phyloP scores from a whole-genome alignment of 2,329 filamentous ascomycete species.

The Ceratocystis cacaofunesta region DNA sequence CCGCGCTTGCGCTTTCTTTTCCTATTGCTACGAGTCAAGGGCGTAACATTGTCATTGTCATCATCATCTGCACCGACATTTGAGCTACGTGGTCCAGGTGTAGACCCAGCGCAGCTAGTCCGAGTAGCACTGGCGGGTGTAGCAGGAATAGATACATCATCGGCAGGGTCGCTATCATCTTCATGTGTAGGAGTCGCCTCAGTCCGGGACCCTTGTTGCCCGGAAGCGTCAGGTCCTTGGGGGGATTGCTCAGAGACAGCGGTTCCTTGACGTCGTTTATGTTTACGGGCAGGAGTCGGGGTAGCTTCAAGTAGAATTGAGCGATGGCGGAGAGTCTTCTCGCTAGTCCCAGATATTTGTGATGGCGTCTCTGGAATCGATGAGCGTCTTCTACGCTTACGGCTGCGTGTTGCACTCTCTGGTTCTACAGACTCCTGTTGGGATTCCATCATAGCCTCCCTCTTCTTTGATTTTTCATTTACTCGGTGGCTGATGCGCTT shows the following conservation, averaged over 20 bases:
- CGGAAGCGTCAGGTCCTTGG: neutral
- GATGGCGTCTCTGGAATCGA: neutral
- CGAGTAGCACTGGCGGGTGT: neutral
- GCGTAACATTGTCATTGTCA: neutral
- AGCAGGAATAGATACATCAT: neutral
- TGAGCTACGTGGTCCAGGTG: neutral
- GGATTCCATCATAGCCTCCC: neutral
- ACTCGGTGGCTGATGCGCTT: constrained; percentile 6
- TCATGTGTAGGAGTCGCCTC: neutral
- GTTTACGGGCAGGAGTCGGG: constrained; percentile 4
- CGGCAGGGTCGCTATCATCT: neutral
- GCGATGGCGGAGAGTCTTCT: neutral
- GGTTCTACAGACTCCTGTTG: neutral
- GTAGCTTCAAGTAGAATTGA: neutral
- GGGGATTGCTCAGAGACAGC: neutral
- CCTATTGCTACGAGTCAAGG: constrained; percentile 3
- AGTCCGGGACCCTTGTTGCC: neutral
- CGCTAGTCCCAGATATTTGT: neutral
- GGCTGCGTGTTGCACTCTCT: neutral
- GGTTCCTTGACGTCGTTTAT: neutral
- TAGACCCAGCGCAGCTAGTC: neutral
- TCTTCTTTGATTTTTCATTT: neutral
- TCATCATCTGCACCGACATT: neutral
- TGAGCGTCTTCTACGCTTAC: neutral
- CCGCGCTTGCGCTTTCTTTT: constrained; percentile 14